Base-by-base conservation (phyloP, 306 rosid species). In the Spatholobus suberectus region DNA sequence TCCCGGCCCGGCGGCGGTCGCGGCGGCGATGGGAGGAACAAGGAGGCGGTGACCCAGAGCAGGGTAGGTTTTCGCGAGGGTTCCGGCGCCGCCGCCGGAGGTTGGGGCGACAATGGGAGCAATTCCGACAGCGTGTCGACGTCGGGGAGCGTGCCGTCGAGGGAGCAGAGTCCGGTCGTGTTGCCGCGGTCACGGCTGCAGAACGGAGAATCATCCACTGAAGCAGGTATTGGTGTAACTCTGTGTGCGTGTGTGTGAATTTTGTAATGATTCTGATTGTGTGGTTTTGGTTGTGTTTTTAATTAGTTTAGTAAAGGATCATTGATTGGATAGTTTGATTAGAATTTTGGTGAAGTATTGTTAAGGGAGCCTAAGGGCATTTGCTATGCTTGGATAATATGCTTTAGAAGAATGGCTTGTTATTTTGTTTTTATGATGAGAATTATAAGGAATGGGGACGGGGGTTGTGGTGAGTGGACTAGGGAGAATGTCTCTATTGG, bases 121-220 rank as follows among this genome's bases (percentile, higher is more conserved):
- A 90, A 68, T 89, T 85, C 87, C 1, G 90, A 92, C 83, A 78
- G 86, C 73, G 61, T 85, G 87, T 88, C 95, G 3, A 85, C 83
- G 6, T 32, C 41, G 8, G 95, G 92, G 52, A 70, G 85, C n/a
- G 83, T 81, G 9, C 89, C 73, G 32, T 86, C 90, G 2, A 86
- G 79, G 78, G 98, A 96, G 57, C 91, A 85, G 81, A 96, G 97
- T 80, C 95, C 96, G 10, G 89, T 63, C 18, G 74, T 92, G 83
- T 54, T 83, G 83, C 82, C 92, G 12, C 89, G 81, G 49, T 90
- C 97, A 55, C 88, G 91, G 87, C 46, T 90, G 13, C 98, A 84
- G 76, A 91, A 86, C 27, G 96, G 89, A 0, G 99, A 88, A 76
- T 92, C 95, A 1, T 88, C 94, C 6, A 83, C 91, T 0, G 94